Base-by-base conservation (phyloP, 2,329 filamentous ascomycete species). In the Periglandula ipomoeae region DNA sequence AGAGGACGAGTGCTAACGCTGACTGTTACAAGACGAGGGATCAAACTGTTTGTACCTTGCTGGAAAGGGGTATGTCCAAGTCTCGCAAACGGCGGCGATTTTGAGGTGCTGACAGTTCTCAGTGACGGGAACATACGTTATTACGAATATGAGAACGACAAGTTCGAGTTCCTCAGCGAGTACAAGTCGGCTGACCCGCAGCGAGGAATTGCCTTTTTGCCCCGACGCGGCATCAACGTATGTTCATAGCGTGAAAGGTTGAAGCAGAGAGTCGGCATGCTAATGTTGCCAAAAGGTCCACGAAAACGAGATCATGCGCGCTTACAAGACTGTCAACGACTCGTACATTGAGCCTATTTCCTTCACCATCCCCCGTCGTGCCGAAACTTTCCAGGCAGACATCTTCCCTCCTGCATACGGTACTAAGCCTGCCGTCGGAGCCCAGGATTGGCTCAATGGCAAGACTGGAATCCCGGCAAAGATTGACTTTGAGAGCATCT, bases 101-200 rank as follows among this genome's bases (percentile, higher is more conserved):
- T 24, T 17, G 7, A 22, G 13, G 50, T 58, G 32, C 59, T 56
- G n/a, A 46, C 13, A 8, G n/a, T 54, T 10, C 26, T 15, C 53
- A 93, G 88, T 68, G 93, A 98, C 64, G 93, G 93, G 62, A 98
- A 98, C 70, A 98, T 98, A 63, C 90, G 93, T 55, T 98, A 98
- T 76, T 98, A 87, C 67, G 93, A 98, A 70, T 95, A 94, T 63
- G 87, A 94, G 65, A 95, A 97, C 70, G 91, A 97, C 76, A 96
- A 96, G 70, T 96, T 98, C 64, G 91, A 98, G 70, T 95, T 87
- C 69, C 74, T 98, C 48, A 94, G 89, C 54, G 91, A 97, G 67
- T 93, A 97, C 78, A 95, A 96, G 71, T 97, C 93, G n/a, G 74
- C 76, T 35, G 93, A 98, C 56, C 91, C 93, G 27, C 93, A 98